phyloP scores from a whole-genome alignment of 768 basidiomycete genomes.

The Cyclocybe aegerita region DNA sequence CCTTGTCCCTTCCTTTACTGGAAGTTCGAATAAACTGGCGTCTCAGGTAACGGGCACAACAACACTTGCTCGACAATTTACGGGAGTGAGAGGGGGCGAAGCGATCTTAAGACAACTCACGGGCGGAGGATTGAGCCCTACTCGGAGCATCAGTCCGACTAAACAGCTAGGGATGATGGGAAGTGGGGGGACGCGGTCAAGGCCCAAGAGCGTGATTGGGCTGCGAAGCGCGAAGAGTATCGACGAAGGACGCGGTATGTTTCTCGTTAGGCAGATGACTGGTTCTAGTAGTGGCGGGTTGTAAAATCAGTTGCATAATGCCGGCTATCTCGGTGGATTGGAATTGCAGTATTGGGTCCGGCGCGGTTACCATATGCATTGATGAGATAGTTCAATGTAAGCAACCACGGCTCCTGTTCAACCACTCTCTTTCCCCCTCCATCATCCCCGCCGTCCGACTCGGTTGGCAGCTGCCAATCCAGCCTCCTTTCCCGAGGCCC shows the following conservation, averaged over 20 bases:
- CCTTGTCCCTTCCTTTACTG: slow-evolving; percentile 44
- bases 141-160: slow-evolving; percentile 74
- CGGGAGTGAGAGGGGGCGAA: slow-evolving; percentile 50
- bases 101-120: slow-evolving; percentile 57
- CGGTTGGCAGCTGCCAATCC: slow-evolving; percentile 4
- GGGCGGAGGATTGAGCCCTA: slow-evolving; percentile 66
- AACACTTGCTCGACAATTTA: slow-evolving; percentile 75
- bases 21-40: slow-evolving; percentile 35
- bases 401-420: too few species aligned
- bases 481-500: background rate
- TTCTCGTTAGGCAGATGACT: slow-evolving; percentile 77
- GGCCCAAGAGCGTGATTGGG: slow-evolving; percentile 80
- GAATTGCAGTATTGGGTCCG: background rate
- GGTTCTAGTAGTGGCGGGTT: slow-evolving; percentile 36
- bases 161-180: slow-evolving; percentile 55
- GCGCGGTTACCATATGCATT: too few species aligned
- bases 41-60: slow-evolving; percentile 71
- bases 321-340: background rate
- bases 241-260: slow-evolving; percentile 76
- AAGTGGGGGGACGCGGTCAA: slow-evolving; percentile 42
- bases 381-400: too few species aligned
- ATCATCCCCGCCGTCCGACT: slow-evolving; percentile 5
- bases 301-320: slow-evolving; percentile 5
- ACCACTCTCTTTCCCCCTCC: background rate
- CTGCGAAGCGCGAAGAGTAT: slow-evolving; percentile 59